phyloP scores from a whole-genome alignment of 768 basidiomycete genomes.

The Trametes cinnabarina region DNA sequence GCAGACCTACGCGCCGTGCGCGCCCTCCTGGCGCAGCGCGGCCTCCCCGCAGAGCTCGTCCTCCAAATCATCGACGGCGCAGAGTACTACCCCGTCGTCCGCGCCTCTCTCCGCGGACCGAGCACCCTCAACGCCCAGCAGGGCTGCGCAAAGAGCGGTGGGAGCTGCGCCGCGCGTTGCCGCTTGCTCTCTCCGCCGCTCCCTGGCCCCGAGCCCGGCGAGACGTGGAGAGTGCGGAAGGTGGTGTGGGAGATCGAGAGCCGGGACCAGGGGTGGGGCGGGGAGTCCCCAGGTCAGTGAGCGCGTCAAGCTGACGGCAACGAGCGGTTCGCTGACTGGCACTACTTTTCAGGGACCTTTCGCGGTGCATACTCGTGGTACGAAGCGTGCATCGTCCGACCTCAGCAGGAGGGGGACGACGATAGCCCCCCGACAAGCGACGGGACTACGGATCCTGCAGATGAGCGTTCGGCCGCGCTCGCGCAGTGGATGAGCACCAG shows the following conservation, averaged over 20 bases:
- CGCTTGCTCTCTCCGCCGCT: neutral
- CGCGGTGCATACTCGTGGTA: slow-evolving; percentile 3
- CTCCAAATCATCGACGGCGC: slow-evolving; percentile 4
- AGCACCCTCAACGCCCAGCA: neutral
- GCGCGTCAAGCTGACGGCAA: neutral
- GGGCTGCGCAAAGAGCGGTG: neutral
- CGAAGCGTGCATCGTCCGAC: slow-evolving; percentile 9
- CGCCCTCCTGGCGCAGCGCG: neutral
- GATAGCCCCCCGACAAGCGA: neutral
- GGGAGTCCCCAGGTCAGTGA: neutral
- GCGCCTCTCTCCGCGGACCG: neutral
- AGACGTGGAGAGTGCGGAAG: neutral
- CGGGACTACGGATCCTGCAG: too few relatives aligned
- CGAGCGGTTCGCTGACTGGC: neutral
- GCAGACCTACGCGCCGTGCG: slow-evolving; percentile 5
- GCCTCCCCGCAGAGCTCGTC: slow-evolving; percentile 12
- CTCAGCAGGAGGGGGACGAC: neutral
- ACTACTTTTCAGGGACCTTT: neutral
- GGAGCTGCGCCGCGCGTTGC: neutral
- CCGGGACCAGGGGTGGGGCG: slow-evolving; percentile 15
- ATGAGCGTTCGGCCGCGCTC: too few relatives aligned
- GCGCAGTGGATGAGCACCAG: neutral
- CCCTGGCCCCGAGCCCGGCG: neutral
- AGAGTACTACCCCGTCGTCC: slow-evolving; percentile 1
- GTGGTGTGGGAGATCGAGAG: slow-evolving; percentile 4